Base-by-base conservation (phyloP, 176 grass and related monocot species). In the Canna indica region DNA sequence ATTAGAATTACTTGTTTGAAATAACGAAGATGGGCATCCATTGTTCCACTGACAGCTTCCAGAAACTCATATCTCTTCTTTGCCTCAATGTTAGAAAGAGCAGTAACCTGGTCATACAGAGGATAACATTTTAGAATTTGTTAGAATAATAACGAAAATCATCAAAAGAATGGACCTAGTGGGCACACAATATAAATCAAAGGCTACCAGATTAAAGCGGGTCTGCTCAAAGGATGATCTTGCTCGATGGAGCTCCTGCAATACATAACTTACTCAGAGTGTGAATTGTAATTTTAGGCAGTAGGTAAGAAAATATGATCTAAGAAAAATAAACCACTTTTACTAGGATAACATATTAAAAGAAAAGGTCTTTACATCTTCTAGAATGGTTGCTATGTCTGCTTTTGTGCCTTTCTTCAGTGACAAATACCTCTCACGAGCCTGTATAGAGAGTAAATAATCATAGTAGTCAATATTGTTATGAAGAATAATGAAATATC, bases 21-120 rank as follows among this genome's bases (percentile, higher is more conserved):
- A 82, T 94, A 99, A 76, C 87, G 90, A 78, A 99, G 95, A 90
- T 99, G 95, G 30, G 95, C 86, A 90, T 99, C 90, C 95, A 99
- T 99, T 36, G 87, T 99, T 70, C 95, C 95, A 80, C 95, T 99
- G 76, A 99, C 95, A 76, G 95, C 84, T 79, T 99, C 95, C 74
- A 99, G 81, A 88, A 99, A 99, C 83, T 99, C 95, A 68, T 90
- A 99, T 80, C 95, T 85, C 82, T 99, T 99, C 76, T 99, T 99
- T 42, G 90, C 90, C 73, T 99, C 95, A 0, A 93, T 87, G 81
- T 90, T 99, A 78, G 90, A 99, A 85, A 99, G 84, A 71, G 95
- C 70, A 5, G 95, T 94, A 28, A 99, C 90, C 95, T 99, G 59
- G 26, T 26, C 14, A 52, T 67, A 80, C 7, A 30, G 25, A 32